Percentiles rank a stretch among this genome's conserved stretches.
These are phyloP conservation scores for Botryobasidium botryosum DNA, from an alignment of 768 basidiomycete species.

Conservation along the genomic window DNA sequence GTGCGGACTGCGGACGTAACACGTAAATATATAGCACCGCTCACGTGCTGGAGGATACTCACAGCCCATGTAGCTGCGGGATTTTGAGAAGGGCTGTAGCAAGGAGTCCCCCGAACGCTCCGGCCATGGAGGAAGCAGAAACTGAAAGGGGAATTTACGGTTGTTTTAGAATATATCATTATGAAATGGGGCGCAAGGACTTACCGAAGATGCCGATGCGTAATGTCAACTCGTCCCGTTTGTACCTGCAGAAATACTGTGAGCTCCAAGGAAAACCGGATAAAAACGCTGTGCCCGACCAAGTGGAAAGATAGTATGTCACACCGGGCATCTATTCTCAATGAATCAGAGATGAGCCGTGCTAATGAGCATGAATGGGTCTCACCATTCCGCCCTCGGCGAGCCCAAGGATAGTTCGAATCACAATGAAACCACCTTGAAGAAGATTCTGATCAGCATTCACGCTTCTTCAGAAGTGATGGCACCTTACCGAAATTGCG, in stretches of 20 bases:
- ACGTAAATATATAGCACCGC: too few species aligned
- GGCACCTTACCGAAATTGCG: constrained; percentile 1
- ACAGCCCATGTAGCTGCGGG: constrained; percentile 4
- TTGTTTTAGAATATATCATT: background rate
- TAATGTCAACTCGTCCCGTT: constrained; percentile 6
- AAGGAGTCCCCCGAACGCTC: constrained; percentile 8
- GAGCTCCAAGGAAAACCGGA: background rate
- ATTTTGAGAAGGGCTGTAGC: constrained; percentile 6
- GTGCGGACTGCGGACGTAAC: background rate
- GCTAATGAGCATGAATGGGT: too few species aligned
- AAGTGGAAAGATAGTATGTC: constrained; percentile 8
- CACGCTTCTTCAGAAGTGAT: background rate
- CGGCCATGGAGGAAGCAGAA: constrained; percentile 8
- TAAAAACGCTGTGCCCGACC: background rate
- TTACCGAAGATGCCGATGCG: constrained; percentile 7
- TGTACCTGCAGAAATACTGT: background rate
- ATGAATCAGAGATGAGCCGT: too few species aligned
- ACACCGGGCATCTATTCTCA: constrained; percentile 11
- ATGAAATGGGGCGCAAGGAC: background rate
- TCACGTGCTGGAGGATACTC: too few species aligned
- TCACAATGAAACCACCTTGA: constrained; percentile 6
- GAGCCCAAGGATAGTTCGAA: constrained; percentile 6
- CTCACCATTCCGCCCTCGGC: constrained; percentile 9
- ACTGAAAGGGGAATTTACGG: background rate
- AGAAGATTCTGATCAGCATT: background rate